Evolutionary conservation across 2,329 filamentous ascomycete species (phyloP).

Genomic region (Coniochaeta prunicola): DNA sequence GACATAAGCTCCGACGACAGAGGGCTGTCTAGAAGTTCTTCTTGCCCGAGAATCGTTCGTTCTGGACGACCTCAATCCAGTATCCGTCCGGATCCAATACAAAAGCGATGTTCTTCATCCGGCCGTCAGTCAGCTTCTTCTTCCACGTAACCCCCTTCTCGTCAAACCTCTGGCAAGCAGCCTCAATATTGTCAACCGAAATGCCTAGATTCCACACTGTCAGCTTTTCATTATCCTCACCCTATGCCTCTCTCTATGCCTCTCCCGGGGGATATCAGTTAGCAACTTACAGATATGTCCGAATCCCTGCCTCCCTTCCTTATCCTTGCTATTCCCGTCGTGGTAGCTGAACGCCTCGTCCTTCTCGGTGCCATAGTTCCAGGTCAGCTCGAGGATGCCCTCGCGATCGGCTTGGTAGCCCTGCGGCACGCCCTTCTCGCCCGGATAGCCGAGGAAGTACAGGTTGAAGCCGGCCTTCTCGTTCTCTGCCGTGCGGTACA

Average conservation of each 20-base stretch:
- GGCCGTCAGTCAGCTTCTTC: constrained; percentile 86
- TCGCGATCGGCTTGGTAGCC: constrained; percentile 52
- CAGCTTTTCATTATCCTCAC: not conserved
- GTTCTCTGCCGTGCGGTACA: constrained; percentile 67
- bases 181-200: constrained; percentile 80
- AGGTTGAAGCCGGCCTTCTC: constrained; percentile 71
- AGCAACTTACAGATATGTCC: constrained; percentile 73
- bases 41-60: constrained; percentile 55
- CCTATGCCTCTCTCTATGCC: not conserved
- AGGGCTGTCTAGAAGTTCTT: not conserved
- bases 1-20: not conserved
- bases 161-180: constrained; percentile 82
- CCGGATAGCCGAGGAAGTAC: constrained; percentile 83
- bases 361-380: constrained; percentile 79
- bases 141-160: constrained; percentile 79
- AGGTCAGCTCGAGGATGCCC: constrained; percentile 84
- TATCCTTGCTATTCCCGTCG: constrained; percentile 61
- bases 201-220: constrained; percentile 42
- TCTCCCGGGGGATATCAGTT: not conserved
- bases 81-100: constrained; percentile 82
- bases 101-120: constrained; percentile 92
- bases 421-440: constrained; percentile 41
- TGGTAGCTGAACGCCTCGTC: constrained; percentile 81
- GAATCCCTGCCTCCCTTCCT: constrained; percentile 77
- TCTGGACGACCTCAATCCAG: constrained; percentile 77